Evolutionary conservation across 257 asterid genomes (phyloP).

Genomic region (Thymus quinquecostatus): DNA sequence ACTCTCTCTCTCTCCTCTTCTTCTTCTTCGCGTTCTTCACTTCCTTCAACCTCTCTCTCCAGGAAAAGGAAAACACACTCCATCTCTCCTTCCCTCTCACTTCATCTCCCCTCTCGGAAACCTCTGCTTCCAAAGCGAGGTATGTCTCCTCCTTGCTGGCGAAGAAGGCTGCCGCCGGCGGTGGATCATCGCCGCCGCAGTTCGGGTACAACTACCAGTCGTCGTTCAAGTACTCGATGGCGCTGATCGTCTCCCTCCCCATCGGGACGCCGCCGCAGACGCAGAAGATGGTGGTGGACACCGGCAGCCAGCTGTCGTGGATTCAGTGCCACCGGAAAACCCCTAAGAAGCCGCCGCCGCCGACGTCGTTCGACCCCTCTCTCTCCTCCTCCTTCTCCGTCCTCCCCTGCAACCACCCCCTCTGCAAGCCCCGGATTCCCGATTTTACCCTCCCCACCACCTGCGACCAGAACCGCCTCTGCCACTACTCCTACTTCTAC

Average conservation of each 20-base stretch:
- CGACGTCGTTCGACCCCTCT: constrained; percentile 73
- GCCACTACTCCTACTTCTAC: constrained; percentile 83
- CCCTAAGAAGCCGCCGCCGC: constrained; percentile 42
- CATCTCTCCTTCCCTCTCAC: constrained; percentile 60
- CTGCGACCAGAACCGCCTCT: constrained; percentile 71
- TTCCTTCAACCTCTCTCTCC: constrained; percentile 32
- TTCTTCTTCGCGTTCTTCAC: constrained; percentile 22
- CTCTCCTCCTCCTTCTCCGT: constrained; percentile 74
- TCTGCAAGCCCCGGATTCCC: constrained; percentile 81
- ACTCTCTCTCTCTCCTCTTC: constrained; percentile 25
- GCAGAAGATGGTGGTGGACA: constrained; percentile 82
- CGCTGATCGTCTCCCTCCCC: constrained; percentile 73
- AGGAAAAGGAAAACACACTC: constrained; percentile 33
- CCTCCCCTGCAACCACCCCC: constrained; percentile 73
- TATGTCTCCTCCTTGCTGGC: constrained; percentile 37
- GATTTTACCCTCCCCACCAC: constrained; percentile 86
- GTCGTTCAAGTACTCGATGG: constrained; percentile 73
- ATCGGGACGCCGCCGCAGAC: constrained; percentile 92
- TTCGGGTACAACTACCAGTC: constrained; percentile 48
- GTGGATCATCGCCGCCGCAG: constrained; percentile 31
- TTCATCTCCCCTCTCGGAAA: constrained; percentile 42
- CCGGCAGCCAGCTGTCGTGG: constrained; percentile 96
- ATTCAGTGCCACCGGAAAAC: constrained; percentile 66
- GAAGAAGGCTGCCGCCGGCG: not conserved
- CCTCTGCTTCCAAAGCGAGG: constrained; percentile 39